These are phyloP conservation scores for Discostella pseudostelligera DNA, from an alignment of 108 stramenopile species.

Conservation along the genomic window DNA sequence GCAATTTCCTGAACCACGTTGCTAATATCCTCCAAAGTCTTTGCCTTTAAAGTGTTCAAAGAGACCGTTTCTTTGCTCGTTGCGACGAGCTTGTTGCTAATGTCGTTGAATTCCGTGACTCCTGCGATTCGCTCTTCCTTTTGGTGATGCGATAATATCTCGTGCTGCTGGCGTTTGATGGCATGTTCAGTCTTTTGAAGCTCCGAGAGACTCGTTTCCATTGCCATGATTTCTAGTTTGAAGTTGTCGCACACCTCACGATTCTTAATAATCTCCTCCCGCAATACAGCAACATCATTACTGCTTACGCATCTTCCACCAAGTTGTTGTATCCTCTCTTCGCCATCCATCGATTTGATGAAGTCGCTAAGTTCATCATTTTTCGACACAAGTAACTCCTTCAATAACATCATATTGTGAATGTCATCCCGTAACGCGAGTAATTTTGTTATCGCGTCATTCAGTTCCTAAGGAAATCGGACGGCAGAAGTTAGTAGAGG, in stretches of 20 bases:
- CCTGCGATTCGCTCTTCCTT: conserved; percentile 65
- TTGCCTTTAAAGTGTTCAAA: conserved; percentile 64
- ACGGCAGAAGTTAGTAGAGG: background rate
- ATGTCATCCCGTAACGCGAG: conserved; percentile 11
- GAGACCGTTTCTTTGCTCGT: conserved; percentile 57
- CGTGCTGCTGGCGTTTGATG: conserved; percentile 43
- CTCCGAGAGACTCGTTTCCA: conserved; percentile 46
- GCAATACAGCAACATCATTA: conserved; percentile 24
- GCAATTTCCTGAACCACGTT: conserved; percentile 55
- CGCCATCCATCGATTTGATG: background rate
- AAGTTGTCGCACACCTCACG: background rate
- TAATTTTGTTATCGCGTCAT: conserved; percentile 16
- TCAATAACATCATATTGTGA: conserved; percentile 10
- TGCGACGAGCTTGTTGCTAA: conserved; percentile 48
- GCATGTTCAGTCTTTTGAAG: conserved; percentile 53
- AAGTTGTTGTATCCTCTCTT: background rate
- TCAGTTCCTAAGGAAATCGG: conserved; percentile 10
- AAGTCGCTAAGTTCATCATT: conserved; percentile 10
- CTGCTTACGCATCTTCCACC: conserved; percentile 3
- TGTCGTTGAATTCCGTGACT: conserved; percentile 64
- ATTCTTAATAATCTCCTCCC: conserved; percentile 31
- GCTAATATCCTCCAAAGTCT: conserved; percentile 79
- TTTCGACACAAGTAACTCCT: conserved; percentile 11
- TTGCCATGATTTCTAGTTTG: conserved; percentile 10
- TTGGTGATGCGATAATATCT: conserved; percentile 56